Conservation (phyloP, 345 rosid species). For the Eucalyptus marginata region DNA sequence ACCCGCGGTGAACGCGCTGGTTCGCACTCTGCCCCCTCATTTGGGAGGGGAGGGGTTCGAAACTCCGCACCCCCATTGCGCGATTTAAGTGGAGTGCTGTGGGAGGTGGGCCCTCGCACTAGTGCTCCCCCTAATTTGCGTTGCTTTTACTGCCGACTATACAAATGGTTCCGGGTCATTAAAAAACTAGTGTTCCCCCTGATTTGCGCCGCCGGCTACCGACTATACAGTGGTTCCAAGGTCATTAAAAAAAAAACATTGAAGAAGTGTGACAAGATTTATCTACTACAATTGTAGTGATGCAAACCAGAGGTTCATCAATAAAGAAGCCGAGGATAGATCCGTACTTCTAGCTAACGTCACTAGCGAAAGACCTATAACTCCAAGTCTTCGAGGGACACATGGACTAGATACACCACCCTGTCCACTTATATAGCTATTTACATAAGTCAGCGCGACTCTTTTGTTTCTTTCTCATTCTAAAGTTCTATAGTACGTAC, state of each 20-base stretch:
- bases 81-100: too few relatives aligned
- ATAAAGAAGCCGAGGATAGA: neutral
- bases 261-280: neutral
- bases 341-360: neutral
- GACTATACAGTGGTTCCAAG: too few relatives aligned
- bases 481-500: neutral
- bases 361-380: neutral
- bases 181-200: too few relatives aligned
- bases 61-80: too few relatives aligned
- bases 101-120: too few relatives aligned
- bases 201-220: too few relatives aligned
- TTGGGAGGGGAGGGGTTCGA: too few relatives aligned
- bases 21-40: too few relatives aligned
- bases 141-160: too few relatives aligned
- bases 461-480: neutral
- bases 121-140: too few relatives aligned
- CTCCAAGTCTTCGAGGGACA: neutral
- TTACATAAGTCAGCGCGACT: neutral
- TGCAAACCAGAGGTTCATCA: neutral
- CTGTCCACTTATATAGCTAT: neutral
- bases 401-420: neutral
- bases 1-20: too few relatives aligned
- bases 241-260: neutral
- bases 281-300: neutral
- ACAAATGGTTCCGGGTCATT: too few relatives aligned